phyloP scores from a whole-genome alignment of 257 asterid genomes.

The Solanum clarkiae region DNA sequence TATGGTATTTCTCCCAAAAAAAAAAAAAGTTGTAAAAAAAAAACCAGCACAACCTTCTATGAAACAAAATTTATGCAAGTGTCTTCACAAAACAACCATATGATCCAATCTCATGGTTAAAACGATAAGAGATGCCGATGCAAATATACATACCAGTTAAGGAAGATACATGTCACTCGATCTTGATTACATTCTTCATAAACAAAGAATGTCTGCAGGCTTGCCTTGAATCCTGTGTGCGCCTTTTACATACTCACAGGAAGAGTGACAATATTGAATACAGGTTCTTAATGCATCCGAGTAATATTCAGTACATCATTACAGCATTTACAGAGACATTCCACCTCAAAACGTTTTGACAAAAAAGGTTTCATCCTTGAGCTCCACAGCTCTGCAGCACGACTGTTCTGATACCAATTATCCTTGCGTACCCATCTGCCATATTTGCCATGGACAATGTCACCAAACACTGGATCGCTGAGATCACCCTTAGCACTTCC shows the following conservation, averaged over 20 bases:
- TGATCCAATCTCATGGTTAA: neutral
- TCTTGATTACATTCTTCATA: neutral
- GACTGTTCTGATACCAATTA: neutral
- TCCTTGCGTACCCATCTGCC: neutral
- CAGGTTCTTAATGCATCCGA: neutral
- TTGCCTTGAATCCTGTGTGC: neutral
- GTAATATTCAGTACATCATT: neutral
- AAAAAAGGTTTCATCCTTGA: neutral
- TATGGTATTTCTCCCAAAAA: neutral
- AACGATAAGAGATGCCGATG: neutral
- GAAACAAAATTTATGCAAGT: neutral
- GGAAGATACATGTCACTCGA: neutral
- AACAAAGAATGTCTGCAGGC: neutral
- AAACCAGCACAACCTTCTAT: too few species aligned
- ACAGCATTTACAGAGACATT: neutral
- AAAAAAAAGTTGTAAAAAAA: too few species aligned
- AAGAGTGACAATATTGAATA: neutral
- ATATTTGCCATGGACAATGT: neutral
- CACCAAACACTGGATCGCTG: neutral
- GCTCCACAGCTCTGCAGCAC: neutral
- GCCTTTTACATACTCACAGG: neutral
- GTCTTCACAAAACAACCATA: neutral
- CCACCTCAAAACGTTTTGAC: neutral
- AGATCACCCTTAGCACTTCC: neutral
- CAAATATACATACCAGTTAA: neutral